phyloP scores from a whole-genome alignment of 352 stramenopile genomes.

The Globisporangium rhizosaccharum region DNA sequence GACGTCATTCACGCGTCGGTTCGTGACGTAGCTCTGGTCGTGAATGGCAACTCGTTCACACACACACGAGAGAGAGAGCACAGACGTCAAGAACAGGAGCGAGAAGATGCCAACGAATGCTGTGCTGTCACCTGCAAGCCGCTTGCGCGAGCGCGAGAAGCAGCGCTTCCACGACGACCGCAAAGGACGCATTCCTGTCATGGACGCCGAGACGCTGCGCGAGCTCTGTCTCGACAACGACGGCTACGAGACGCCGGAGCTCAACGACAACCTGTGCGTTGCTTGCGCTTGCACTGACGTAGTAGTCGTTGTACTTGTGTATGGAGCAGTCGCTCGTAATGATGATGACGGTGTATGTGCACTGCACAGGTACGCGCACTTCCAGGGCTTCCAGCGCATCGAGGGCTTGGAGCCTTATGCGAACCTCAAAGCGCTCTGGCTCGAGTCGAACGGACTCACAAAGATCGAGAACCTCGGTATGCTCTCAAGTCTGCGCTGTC shows the following conservation, averaged over 20 bases:
- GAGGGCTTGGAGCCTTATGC: conserved; percentile 93
- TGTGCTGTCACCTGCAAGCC: conserved; percentile 42
- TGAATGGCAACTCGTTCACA: no score
- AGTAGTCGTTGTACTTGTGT: background rate
- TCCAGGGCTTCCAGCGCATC: conserved; percentile 92
- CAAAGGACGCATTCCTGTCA: conserved; percentile 75
- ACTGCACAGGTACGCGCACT: conserved; percentile 82
- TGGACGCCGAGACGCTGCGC: conserved; percentile 83
- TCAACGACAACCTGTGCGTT: conserved; percentile 79
- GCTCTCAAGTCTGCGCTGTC: conserved; percentile 81
- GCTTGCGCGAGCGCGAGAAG: conserved; percentile 63
- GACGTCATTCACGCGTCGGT: no score
- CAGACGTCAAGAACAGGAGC: no score
- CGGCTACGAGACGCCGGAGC: conserved; percentile 86
- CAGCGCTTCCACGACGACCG: conserved; percentile 56
- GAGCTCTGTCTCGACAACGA: conserved; percentile 87
- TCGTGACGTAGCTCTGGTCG: no score
- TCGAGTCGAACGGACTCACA: conserved; percentile 92
- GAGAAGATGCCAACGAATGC: conserved; percentile 32
- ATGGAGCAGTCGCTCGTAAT: no score
- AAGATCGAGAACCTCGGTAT: conserved; percentile 77
- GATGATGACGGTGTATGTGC: conserved; percentile 17
- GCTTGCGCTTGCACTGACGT: no score
- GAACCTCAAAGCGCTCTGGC: conserved; percentile 93
- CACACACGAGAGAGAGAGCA: no score